Base-by-base conservation (phyloP, 2,329 filamentous ascomycete genomes). In the Clarireedia monteithiana region DNA sequence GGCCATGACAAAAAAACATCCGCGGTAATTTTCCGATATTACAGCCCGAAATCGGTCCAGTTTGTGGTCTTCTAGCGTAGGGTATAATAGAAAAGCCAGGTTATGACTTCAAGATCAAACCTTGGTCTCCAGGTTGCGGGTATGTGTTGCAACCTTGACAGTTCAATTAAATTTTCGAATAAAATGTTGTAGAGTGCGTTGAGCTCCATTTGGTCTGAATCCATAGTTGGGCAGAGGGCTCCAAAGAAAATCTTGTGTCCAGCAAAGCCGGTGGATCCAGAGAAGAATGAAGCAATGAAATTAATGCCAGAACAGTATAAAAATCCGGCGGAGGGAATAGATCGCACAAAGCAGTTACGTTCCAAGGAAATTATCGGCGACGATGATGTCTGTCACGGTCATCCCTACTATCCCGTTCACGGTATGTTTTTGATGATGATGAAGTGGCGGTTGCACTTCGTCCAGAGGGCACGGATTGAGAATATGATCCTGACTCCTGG, bases 281-380 rank as follows among this genome's bases (percentile, higher is more conserved):
- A 56, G 42, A 59, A 60, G 48, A 57, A 52, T 53, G 61, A 65
- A 61, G 55, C 60, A 55, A 63, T 49, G 14, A 55, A 58, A 53
- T 62, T 66, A 66, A 66, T 59, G 62, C 66, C 63, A 60, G 58
- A 52, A 66, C 58, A 56, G 53, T 59, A 66, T 62, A 62, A 58
- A 62, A 60, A 54, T 56, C 49, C 57, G 36, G 46, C 20, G 47
- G 39, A 27, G 20, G 34, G 51, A 50, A 57, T 57, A 50, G 45
- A 60, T 58, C 53, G 52, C 55, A 53, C 53, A 52, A 62, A 49
- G 48, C 55, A 62, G 57, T 56, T 59, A 45, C 49, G 59, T 53
- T 52, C 58, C 59, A 60, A 53, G 34, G 55, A 39, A 57, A 59
- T 58, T 53, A 58, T 56, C 59, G 62, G 58, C 62, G 62, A 30